Evolutionary conservation across 2,329 filamentous ascomycete genomes (phyloP), one percentile per base, ranked within the genome.

Genomic region (Cylindrodendrum hubeiense): DNA sequence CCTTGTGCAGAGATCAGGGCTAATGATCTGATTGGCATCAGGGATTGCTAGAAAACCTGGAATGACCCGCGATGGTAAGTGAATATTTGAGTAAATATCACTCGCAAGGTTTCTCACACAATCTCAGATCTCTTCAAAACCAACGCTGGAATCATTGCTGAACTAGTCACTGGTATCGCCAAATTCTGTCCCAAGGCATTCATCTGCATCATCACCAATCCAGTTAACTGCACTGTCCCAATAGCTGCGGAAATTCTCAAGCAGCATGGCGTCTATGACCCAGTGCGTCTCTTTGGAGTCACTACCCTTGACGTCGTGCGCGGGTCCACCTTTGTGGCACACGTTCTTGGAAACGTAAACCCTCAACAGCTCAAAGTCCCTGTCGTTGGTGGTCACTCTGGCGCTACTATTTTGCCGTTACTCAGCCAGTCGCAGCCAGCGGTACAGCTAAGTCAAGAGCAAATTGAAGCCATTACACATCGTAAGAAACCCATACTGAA

Each of bases 221-320:
- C 91, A 30, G 90, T 93, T 79, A 94, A 94, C 89, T 93, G 90
- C 75, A 94, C 91, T 73, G 91, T 94, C 75, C 91, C 91, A 74
- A 93, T 94, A 79, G 89, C 90, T 73, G 89, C 90, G 73, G 91
- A 94, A 85, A 86, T 93, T 76, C 91, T 91, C 87, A 93, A 93
- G 86, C 81, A 85, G 78, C 86, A 84, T 77, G 89, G 90, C 73
- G 90, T 93, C 81, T 93, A 93, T 86, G 91, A 93, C 85, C 90
- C 91, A 76, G 91, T 91, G 86, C 89, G 90, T 75, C 88, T 94
- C 69, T 94, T 94, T 82, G 91, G 91, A 86, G 91, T 94, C 74
- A 94, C 91, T 79, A 93, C 91, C 75, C 90, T 94, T 71, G 91
- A 94, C 75, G 90, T 93, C 67, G 91, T 94, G 80, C 91, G 91